Evolutionary conservation across 1,139 yeast species (phyloP).

Genomic region (Williopsis jadinii): DNA sequence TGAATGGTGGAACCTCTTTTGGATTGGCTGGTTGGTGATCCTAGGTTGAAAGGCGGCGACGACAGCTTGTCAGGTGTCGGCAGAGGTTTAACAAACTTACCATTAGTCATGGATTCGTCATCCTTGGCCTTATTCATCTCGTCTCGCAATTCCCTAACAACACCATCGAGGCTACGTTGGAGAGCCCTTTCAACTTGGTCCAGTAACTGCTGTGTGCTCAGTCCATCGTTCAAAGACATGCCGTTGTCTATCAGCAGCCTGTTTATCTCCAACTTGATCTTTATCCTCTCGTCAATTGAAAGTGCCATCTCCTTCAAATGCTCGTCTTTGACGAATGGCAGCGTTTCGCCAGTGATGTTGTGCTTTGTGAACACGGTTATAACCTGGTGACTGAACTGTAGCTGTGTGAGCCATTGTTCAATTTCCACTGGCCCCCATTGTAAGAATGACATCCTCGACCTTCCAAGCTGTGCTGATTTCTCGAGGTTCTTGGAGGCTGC

Average conservation of each 20-base stretch:
- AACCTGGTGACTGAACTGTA: slow-evolving; percentile 12
- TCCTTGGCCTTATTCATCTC: slow-evolving; percentile 19
- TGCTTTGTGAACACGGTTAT: slow-evolving; percentile 36
- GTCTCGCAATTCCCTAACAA: slow-evolving; percentile 19
- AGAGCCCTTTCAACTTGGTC: neutral
- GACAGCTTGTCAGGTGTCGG: slow-evolving; percentile 20
- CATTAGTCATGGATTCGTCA: slow-evolving; percentile 15
- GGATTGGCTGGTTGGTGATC: slow-evolving; percentile 28
- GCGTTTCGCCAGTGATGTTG: slow-evolving; percentile 54
- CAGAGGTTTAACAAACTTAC: slow-evolving; percentile 17
- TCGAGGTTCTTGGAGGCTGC: too few relatives aligned
- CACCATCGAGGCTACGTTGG: slow-evolving; percentile 29
- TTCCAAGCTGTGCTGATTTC: too few relatives aligned
- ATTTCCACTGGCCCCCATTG: slow-evolving; percentile 21
- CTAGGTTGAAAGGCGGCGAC: slow-evolving; percentile 19
- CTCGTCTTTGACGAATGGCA: slow-evolving; percentile 51
- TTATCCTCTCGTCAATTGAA: slow-evolving; percentile 35
- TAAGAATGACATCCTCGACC: slow-evolving; percentile 2
- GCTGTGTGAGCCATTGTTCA: slow-evolving; percentile 17
- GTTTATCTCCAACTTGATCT: slow-evolving; percentile 42
- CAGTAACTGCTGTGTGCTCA: neutral
- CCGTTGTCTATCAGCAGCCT: slow-evolving; percentile 28
- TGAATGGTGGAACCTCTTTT: too few relatives aligned
- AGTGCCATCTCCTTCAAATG: slow-evolving; percentile 59
- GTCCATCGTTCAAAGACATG: neutral